phyloP scores from a whole-genome alignment of 2,329 filamentous ascomycete genomes.

The Rhinocladiella mackenziei region DNA sequence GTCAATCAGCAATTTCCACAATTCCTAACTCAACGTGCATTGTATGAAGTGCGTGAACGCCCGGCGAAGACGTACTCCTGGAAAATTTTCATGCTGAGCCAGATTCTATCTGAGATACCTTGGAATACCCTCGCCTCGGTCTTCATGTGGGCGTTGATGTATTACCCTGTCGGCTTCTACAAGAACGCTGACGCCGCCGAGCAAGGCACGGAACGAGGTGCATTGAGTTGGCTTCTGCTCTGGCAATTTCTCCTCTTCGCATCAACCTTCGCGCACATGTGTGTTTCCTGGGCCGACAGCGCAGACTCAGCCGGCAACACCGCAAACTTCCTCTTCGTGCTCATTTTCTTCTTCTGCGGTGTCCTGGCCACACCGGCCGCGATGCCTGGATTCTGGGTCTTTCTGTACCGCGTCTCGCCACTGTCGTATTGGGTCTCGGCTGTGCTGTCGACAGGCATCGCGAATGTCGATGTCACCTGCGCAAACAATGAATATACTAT shows the following conservation, averaged over 20 bases:
- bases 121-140: slow-evolving; percentile 60
- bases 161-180: slow-evolving; percentile 57
- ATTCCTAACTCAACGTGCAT: slow-evolving; percentile 54
- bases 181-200: slow-evolving; percentile 51
- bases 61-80: slow-evolving; percentile 69
- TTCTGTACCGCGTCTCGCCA: slow-evolving; percentile 75
- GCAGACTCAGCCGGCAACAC: slow-evolving; percentile 61
- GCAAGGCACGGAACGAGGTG: slow-evolving; percentile 66
- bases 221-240: slow-evolving; percentile 63
- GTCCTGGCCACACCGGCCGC: slow-evolving; percentile 57
- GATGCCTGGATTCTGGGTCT: slow-evolving; percentile 69
- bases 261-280: slow-evolving; percentile 66
- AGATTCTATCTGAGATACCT: slow-evolving; percentile 67
- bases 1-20: slow-evolving; percentile 52
- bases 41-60: slow-evolving; percentile 58
- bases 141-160: slow-evolving; percentile 61
- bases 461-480: slow-evolving; percentile 63
- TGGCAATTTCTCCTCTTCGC: slow-evolving; percentile 66
- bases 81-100: slow-evolving; percentile 67
- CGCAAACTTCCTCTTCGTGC: slow-evolving; percentile 56
- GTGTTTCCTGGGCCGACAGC: slow-evolving; percentile 72
- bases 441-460: slow-evolving; percentile 67
- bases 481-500: slow-evolving; percentile 63
- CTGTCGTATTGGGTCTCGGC: slow-evolving; percentile 75
- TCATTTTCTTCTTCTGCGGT: slow-evolving; percentile 57